A percentile compares a stretch with the other conserved stretches of the same genome.
phyloP scores from a whole-genome alignment of 176 grass and related monocot species.

The Pontederia crassipes region DNA sequence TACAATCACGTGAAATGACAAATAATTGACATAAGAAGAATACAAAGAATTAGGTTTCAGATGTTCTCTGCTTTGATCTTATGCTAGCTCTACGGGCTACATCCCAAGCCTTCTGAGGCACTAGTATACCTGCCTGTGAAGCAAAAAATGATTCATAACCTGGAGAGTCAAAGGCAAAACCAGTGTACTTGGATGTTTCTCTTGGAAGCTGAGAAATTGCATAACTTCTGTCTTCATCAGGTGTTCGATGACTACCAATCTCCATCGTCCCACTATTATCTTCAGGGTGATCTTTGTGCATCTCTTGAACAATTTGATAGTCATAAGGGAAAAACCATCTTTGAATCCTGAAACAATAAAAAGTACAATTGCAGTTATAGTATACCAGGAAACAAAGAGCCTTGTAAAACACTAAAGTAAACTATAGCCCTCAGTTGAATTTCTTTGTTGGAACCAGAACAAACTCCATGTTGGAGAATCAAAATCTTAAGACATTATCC shows the following conservation, averaged over 20 bases:
- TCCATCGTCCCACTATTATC: conserved; percentile 47
- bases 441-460: no score
- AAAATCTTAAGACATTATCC: no score
- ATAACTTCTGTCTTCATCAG: conserved; percentile 74
- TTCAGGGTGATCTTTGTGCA: conserved; percentile 72
- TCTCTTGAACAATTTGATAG: conserved; percentile 89
- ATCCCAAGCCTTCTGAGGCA: conserved; percentile 76
- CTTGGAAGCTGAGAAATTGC: conserved; percentile 76
- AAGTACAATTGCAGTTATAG: background rate
- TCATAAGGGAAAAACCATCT: conserved; percentile 93
- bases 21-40: background rate
- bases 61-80: conserved; percentile 25
- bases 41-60: background rate
- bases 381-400: no score
- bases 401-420: no score
- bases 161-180: conserved; percentile 89
- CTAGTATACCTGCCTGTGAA: conserved; percentile 57
- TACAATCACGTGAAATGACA: no score
- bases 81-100: conserved; percentile 90
- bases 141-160: conserved; percentile 97
- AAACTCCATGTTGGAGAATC: no score
- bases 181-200: conserved; percentile 81
- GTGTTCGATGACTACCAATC: conserved; percentile 50
- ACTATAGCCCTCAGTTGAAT: no score
- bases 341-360: conserved; percentile 43